These are phyloP conservation scores for Ceratobasidium sp. DNA, from an alignment of 1,284 basidiomycete genomes.

Conservation along the genomic window DNA sequence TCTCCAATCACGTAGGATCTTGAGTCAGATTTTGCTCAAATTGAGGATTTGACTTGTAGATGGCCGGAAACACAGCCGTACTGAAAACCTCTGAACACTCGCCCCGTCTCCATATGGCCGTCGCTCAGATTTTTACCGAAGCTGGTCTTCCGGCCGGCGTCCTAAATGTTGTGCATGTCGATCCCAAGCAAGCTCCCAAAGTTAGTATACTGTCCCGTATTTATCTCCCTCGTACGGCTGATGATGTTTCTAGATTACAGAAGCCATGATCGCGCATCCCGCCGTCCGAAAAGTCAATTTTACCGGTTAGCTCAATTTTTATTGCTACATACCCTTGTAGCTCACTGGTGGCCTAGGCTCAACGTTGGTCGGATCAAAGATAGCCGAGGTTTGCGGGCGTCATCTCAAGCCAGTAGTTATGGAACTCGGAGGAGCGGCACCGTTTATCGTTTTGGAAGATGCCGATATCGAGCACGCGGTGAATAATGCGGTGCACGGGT, in stretches of 20 bases:
- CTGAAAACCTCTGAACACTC: slow-evolving; percentile 54
- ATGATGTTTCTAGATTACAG: slow-evolving; percentile 50
- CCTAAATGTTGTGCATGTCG: slow-evolving; percentile 60
- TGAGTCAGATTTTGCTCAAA: background rate
- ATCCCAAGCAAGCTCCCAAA: slow-evolving; percentile 57
- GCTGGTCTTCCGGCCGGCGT: slow-evolving; percentile 62
- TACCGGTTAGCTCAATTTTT: slow-evolving; percentile 7
- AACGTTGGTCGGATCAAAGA: slow-evolving; percentile 57
- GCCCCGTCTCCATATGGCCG: slow-evolving; percentile 40
- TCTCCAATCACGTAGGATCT: background rate
- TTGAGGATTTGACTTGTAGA: slow-evolving; percentile 51
- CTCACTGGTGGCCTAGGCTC: slow-evolving; percentile 57
- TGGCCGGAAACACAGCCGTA: slow-evolving; percentile 59
- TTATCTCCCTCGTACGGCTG: background rate
- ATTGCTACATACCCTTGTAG: too few species aligned
- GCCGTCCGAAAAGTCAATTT: slow-evolving; percentile 53
- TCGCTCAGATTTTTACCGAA: slow-evolving; percentile 52
- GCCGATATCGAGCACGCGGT: slow-evolving; percentile 62
- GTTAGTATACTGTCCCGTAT: slow-evolving; percentile 45
- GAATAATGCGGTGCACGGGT: slow-evolving; percentile 42
- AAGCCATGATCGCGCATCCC: slow-evolving; percentile 58
- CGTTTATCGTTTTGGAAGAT: slow-evolving; percentile 60
- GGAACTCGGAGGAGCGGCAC: slow-evolving; percentile 63
- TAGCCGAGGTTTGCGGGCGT: slow-evolving; percentile 58
- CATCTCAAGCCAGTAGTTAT: slow-evolving; percentile 59